These are phyloP conservation scores for Inonotus obliquus DNA, from an alignment of 1,284 basidiomycete species.

Conservation along the genomic window DNA sequence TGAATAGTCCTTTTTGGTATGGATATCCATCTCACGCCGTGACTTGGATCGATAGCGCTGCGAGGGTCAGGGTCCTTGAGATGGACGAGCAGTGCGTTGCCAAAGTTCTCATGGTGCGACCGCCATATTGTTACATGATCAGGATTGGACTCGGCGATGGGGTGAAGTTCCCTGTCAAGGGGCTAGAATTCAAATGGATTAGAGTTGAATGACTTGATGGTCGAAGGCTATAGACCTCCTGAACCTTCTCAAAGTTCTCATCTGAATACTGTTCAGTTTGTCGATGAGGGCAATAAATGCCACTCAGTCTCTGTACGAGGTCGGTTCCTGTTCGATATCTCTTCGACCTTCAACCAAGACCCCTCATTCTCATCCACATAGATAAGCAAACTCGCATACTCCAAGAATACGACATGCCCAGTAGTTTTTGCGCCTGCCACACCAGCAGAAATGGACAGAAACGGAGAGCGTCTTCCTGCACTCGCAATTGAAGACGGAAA, in stretches of 20 bases:
- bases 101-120: constrained; percentile 22
- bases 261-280: constrained; percentile 22
- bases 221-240: constrained; percentile 14
- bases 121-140: constrained; percentile 15
- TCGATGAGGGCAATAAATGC: constrained; percentile 26
- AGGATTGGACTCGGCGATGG: constrained; percentile 18
- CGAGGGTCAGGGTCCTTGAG: constrained; percentile 16
- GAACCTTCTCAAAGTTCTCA: constrained; percentile 18
- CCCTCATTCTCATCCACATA: constrained; percentile 22
- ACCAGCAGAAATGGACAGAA: no score
- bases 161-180: not conserved
- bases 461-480: no score
- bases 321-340: constrained; percentile 19
- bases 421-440: constrained; percentile 24
- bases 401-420: constrained; percentile 22
- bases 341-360: constrained; percentile 20
- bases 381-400: constrained; percentile 21
- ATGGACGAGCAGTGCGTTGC: constrained; percentile 21
- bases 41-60: constrained; percentile 15
- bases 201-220: not conserved
- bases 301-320: constrained; percentile 21
- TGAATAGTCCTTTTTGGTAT: constrained; percentile 23
- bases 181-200: not conserved
- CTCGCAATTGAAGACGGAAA: no score
- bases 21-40: constrained; percentile 24